Percentiles rank a stretch among this genome's conserved stretches.
Conservation (phyloP, 345 rosid species). For the Kandelia obovata region DNA sequence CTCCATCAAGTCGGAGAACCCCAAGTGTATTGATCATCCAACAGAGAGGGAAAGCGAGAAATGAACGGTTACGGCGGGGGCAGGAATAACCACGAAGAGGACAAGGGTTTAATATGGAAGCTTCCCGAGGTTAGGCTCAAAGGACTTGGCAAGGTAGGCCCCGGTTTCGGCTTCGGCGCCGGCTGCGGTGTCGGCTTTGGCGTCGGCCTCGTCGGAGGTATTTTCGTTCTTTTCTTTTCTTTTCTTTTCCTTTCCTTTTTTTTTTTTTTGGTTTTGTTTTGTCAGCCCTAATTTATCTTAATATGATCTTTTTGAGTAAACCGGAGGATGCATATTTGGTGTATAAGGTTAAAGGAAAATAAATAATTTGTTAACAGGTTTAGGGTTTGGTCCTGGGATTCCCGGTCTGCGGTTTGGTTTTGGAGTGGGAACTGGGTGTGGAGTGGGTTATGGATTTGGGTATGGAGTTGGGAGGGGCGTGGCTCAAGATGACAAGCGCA, state of each 20-base stretch:
- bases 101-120: conserved; percentile 66
- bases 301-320: neutral
- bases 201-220: conserved; percentile 80
- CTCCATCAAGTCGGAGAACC: too few relatives aligned
- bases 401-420: conserved; percentile 78
- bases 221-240: neutral
- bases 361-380: conserved; percentile 35
- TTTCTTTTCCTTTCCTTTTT: neutral
- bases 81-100: conserved; percentile 15
- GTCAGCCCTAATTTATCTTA: neutral
- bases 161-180: conserved; percentile 74
- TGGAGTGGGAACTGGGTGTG: conserved; percentile 86
- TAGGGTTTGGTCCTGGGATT: conserved; percentile 79
- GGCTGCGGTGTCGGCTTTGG: conserved; percentile 91
- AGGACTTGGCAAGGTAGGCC: conserved; percentile 70
- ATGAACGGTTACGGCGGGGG: conserved; percentile 17
- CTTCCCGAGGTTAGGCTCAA: conserved; percentile 62
- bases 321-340: neutral
- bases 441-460: conserved; percentile 82
- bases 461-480: conserved; percentile 77
- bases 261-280: too few relatives aligned
- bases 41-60: conserved; percentile 2
- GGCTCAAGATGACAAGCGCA: conserved; percentile 49
- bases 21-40: too few relatives aligned
- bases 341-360: neutral